Percentiles rank a stretch among this genome's conserved stretches.
These are phyloP conservation scores for Cucurbita maxima DNA, from an alignment of 306 rosid species.

Conservation along the genomic window DNA sequence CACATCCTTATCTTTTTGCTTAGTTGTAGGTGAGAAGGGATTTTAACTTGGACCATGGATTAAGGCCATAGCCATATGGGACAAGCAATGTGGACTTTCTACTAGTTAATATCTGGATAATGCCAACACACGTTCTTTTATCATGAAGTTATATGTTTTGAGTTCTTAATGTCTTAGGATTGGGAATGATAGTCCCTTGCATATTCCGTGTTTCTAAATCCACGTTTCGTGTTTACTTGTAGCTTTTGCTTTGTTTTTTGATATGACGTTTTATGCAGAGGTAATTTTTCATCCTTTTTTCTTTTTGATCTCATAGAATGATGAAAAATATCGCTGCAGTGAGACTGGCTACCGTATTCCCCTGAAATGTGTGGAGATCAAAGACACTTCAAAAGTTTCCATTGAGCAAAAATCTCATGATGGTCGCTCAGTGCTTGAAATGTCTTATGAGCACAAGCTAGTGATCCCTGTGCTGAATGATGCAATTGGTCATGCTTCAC, in stretches of 20 bases:
- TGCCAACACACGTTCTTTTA: background rate
- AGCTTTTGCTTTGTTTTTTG: background rate
- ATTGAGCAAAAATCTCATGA: conserved; percentile 15
- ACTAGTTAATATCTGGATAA: background rate
- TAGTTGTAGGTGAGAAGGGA: background rate
- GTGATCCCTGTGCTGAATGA: conserved; percentile 4
- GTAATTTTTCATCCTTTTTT: background rate
- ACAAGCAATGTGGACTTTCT: background rate
- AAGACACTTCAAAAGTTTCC: conserved; percentile 20
- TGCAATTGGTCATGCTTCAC: conserved; percentile 15
- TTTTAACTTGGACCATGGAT: background rate
- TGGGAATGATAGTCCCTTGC: background rate
- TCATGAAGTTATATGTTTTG: background rate
- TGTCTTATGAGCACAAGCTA: conserved; percentile 13
- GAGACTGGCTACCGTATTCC: conserved; percentile 94
- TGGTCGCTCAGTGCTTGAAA: conserved; percentile 34
- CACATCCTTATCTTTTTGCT: background rate
- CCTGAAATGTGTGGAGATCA: conserved; percentile 60
- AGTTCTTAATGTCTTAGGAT: background rate
- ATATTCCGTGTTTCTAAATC: background rate
- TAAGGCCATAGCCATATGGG: background rate
- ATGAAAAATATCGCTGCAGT: conserved; percentile 66
- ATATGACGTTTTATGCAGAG: background rate
- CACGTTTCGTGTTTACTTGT: background rate
- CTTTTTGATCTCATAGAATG: conserved; percentile 28